Conservation (phyloP, 2,329 filamentous ascomycete species). For the Exophiala alcalophila region DNA sequence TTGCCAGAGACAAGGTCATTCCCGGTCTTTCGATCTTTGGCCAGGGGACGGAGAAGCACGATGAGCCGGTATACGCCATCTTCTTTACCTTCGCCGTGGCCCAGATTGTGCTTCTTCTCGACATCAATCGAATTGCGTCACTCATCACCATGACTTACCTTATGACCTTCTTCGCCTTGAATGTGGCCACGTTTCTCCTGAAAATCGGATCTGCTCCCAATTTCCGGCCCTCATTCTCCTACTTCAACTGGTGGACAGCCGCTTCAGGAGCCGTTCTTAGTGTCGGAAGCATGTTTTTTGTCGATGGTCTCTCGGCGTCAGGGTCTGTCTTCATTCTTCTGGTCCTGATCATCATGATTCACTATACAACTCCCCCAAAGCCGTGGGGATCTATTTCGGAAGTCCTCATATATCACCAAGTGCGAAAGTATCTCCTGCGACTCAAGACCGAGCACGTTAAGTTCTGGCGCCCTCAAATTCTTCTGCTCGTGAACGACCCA, state of each 20-base stretch:
- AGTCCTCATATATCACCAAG: slow-evolving; percentile 83
- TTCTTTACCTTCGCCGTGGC: slow-evolving; percentile 71
- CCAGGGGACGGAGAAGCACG: slow-evolving; percentile 66
- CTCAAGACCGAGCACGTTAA: slow-evolving; percentile 86
- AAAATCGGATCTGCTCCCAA: slow-evolving; percentile 87
- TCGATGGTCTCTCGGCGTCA: slow-evolving; percentile 75
- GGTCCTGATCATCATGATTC: slow-evolving; percentile 77
- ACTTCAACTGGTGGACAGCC: slow-evolving; percentile 84
- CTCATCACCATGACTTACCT: slow-evolving; percentile 89
- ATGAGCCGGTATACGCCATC: slow-evolving; percentile 75
- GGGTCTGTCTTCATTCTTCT: slow-evolving; percentile 71
- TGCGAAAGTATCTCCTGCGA: slow-evolving; percentile 81
- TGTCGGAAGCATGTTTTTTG: slow-evolving; percentile 82
- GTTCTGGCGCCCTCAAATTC: slow-evolving; percentile 86
- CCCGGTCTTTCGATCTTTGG: slow-evolving; percentile 73
- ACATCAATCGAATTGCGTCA: slow-evolving; percentile 84
- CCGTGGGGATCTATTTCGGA: slow-evolving; percentile 81
- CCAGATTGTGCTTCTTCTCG: slow-evolving; percentile 75
- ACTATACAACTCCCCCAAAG: slow-evolving; percentile 81
- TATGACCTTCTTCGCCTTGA: slow-evolving; percentile 89
- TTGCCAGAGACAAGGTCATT: slow-evolving; percentile 74
- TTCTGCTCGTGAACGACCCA: slow-evolving; percentile 78
- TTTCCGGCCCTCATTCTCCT: slow-evolving; percentile 82
- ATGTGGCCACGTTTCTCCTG: slow-evolving; percentile 79
- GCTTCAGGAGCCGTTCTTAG: slow-evolving; percentile 71